phyloP scores from a whole-genome alignment of 164 flowering plant species.

The Warburgia ugandensis region DNA sequence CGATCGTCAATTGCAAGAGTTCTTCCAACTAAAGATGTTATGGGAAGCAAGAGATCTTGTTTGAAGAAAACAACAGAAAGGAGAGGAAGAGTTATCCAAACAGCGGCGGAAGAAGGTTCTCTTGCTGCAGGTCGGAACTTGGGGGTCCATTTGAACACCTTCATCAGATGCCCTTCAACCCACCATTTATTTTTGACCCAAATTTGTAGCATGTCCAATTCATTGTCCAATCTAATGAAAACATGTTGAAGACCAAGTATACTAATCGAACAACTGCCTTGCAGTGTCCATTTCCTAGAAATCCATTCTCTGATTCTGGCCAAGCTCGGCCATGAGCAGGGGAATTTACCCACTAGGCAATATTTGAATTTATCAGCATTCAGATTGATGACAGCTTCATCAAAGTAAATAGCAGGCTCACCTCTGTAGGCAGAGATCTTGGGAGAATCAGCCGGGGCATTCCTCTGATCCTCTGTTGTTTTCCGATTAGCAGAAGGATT shows the following conservation, averaged over 20 bases:
- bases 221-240: not conserved
- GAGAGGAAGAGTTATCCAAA: not conserved
- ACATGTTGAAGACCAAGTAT: not conserved
- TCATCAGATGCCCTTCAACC: not conserved
- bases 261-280: not conserved
- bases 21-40: not conserved
- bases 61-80: conserved; percentile 2
- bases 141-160: conserved; percentile 6
- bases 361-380: not conserved
- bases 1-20: not conserved
- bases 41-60: not conserved
- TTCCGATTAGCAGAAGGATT: too few species aligned
- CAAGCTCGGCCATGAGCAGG: not conserved
- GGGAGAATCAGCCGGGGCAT: not conserved
- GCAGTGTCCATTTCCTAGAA: not conserved
- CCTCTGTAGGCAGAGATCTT: not conserved
- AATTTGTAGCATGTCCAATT: not conserved
- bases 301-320: not conserved
- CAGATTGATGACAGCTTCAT: not conserved
- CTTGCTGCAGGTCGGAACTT: not conserved
- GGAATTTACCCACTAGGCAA: conserved; percentile 5
- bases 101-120: conserved; percentile 2
- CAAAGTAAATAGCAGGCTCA: not conserved
- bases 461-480: too few species aligned
- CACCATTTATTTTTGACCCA: conserved; percentile 1